A percentile compares a stretch with the other conserved stretches of the same genome.
phyloP scores from a whole-genome alignment of 495 filamentous ascomycete genomes.

The Rhizodiscina lignyota region DNA sequence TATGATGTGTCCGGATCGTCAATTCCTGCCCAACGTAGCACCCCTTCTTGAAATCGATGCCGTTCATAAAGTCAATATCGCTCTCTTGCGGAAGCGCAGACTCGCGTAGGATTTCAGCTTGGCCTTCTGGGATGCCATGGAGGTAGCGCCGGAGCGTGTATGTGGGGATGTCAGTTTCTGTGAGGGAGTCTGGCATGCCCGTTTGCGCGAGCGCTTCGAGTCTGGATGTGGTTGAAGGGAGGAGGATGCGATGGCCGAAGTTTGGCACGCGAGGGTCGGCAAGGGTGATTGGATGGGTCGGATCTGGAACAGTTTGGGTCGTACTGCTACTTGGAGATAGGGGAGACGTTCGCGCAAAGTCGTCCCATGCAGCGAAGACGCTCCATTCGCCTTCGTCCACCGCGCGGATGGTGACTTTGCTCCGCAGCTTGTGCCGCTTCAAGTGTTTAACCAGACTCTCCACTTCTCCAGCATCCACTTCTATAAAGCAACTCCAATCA shows the following conservation, averaged over 20 bases:
- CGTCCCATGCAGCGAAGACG: slow-evolving; percentile 53
- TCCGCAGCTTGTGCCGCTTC: slow-evolving; percentile 66
- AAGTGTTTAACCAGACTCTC: slow-evolving; percentile 48
- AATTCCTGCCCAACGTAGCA: slow-evolving; percentile 96
- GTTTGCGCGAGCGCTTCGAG: slow-evolving; percentile 3
- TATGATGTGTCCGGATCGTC: slow-evolving; percentile 86
- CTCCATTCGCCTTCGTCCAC: slow-evolving; percentile 42
- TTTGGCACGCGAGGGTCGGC: slow-evolving; percentile 38
- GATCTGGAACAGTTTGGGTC: neutral
- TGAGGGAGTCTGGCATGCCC: neutral
- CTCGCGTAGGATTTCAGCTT: slow-evolving; percentile 51
- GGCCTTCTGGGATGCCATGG: slow-evolving; percentile 70
- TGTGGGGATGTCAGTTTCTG: slow-evolving; percentile 3
- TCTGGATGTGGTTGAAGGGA: slow-evolving; percentile 17
- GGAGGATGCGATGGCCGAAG: slow-evolving; percentile 45
- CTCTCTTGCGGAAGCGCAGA: slow-evolving; percentile 62
- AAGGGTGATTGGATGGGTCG: neutral
- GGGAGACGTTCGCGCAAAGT: neutral
- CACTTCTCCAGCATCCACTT: slow-evolving; percentile 55
- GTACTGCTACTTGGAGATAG: neutral
- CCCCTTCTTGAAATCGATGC: slow-evolving; percentile 83
- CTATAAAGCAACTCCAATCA: slow-evolving; percentile 55
- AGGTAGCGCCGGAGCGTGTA: slow-evolving; percentile 41
- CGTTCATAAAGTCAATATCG: slow-evolving; percentile 70
- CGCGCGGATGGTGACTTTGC: slow-evolving; percentile 52